These are phyloP conservation scores for Rubia yunnanensis DNA, from an alignment of 257 asterid genomes.

Conservation along the genomic window DNA sequence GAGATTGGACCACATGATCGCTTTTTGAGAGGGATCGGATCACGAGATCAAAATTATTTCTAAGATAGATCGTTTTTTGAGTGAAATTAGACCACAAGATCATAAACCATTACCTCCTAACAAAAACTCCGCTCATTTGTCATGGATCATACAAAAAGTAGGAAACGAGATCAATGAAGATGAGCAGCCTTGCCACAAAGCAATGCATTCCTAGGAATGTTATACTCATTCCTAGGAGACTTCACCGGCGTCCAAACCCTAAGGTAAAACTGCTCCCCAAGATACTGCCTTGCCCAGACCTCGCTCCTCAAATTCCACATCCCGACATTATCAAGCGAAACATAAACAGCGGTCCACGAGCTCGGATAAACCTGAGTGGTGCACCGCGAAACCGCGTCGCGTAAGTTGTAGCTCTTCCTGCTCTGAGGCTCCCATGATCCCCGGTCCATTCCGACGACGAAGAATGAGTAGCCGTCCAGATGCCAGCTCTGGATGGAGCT, in stretches of 20 bases:
- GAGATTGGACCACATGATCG: no score
- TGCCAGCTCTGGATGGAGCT: conserved; percentile 50
- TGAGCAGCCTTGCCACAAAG: conserved; percentile 51
- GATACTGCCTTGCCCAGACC: conserved; percentile 65
- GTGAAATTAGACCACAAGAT: no score
- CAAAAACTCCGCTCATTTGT: no score
- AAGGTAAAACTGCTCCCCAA: conserved; percentile 62
- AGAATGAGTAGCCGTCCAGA: conserved; percentile 71
- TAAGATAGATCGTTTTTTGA: no score
- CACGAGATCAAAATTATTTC: no score
- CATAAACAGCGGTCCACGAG: conserved; percentile 63
- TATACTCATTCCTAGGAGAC: conserved; percentile 52
- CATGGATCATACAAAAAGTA: no score
- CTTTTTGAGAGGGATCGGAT: no score
- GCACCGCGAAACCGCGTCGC: conserved; percentile 54
- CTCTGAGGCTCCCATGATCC: conserved; percentile 49
- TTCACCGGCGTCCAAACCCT: conserved; percentile 43
- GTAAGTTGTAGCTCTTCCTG: conserved; percentile 46
- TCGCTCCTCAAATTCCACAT: conserved; percentile 77
- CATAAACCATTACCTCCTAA: no score
- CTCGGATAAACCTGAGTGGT: conserved; percentile 69
- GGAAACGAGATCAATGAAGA: not conserved
- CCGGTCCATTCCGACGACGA: conserved; percentile 62
- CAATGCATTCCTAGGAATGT: conserved; percentile 47
- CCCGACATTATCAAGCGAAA: conserved; percentile 67